A percentile compares a stretch with the other conserved stretches of the same genome.
Evolutionary conservation across 352 stramenopile species (phyloP).

Genomic region (Globisporangium carolinianum): DNA sequence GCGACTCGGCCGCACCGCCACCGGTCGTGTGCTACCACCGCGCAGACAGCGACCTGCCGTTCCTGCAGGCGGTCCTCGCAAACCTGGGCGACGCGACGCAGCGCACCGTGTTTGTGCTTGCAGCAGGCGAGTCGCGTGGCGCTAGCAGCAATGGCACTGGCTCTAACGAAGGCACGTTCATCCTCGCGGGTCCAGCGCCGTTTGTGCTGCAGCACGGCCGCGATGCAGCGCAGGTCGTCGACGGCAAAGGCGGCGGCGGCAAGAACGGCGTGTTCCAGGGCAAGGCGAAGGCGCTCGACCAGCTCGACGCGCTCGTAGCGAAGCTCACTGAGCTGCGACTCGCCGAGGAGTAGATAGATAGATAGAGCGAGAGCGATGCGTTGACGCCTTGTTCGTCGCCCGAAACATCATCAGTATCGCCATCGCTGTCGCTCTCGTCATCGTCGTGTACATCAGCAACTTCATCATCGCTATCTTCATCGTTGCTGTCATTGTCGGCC

Average conservation of each 20-base stretch:
- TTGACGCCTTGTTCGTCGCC: too few species aligned
- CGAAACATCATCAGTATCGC: too few species aligned
- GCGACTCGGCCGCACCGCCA: too few species aligned
- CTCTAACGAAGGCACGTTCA: neutral
- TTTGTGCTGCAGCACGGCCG: conserved; percentile 49
- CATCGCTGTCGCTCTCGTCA: too few species aligned
- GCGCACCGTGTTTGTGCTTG: conserved; percentile 23
- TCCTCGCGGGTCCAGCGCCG: conserved; percentile 51
- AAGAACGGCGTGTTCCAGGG: conserved; percentile 68
- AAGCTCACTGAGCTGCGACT: conserved; percentile 33
- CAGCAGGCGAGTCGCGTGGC: conserved; percentile 2
- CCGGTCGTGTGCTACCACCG: too few species aligned
- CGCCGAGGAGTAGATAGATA: conserved; percentile 20
- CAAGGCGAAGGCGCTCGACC: conserved; percentile 14
- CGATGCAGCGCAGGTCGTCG: conserved; percentile 44
- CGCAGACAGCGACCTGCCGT: conserved; percentile 32
- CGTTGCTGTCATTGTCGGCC: too few species aligned
- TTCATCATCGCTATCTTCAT: too few species aligned
- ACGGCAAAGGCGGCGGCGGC: conserved; percentile 65
- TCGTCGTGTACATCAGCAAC: too few species aligned
- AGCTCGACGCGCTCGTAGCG: conserved; percentile 30
- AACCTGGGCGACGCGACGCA: conserved; percentile 12
- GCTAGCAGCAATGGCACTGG: too few species aligned
- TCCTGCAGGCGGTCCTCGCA: conserved; percentile 53
- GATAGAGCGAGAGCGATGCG: too few species aligned